Base-by-base conservation (phyloP, 2,329 filamentous ascomycete species). In the Alternaria alternata region DNA sequence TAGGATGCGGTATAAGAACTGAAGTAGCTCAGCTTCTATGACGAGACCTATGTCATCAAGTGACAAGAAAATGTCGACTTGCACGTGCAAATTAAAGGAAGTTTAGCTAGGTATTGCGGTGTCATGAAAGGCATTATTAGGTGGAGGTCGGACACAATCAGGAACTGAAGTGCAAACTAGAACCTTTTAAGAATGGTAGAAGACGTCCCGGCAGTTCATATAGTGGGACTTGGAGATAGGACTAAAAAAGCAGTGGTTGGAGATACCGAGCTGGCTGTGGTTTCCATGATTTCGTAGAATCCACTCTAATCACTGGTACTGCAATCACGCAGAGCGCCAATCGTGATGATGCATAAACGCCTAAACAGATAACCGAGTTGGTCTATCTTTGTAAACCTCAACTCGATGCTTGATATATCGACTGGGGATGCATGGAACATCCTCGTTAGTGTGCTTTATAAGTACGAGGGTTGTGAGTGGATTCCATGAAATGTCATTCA, bases 111-210 rank as follows among this genome's bases (percentile, higher is more conserved):
- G 20, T 70, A 68, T 30, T 54, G 54, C n/a, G 59, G 43, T 9
- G 24, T 54, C 12, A 39, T 26, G 4, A 54, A 32, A 0, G 62
- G 67, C 11, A 63, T 63, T 44, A 70, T 69, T 2, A 73, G 64
- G 32, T 69, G 70, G 24, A 71, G 64, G 14, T 73, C 66, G 4
- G 68, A 71, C 5, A 64, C n/a, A 41, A 71, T 65, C 44, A 70
- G 64, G 26, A 68, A 62, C 42, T 68, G 63, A n/a, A 57, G 58
- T 24, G 46, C 12, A 44, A 67, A 57, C 18, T 62, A 38, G 2
- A 57, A 42, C 42, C 48, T 28, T 30, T 43, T 1, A 0, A 39
- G 8, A 20, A 20, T 2, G 38, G 2, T 39, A 39, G n/a, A 20
- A 39, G 2, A 39, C 0, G n/a, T 39, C 8, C 8, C 9, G n/a